Evolutionary conservation across 139 green algal genomes (phyloP), one percentile per base, ranked within the genome.

Genomic region (Volvox africanus): DNA sequence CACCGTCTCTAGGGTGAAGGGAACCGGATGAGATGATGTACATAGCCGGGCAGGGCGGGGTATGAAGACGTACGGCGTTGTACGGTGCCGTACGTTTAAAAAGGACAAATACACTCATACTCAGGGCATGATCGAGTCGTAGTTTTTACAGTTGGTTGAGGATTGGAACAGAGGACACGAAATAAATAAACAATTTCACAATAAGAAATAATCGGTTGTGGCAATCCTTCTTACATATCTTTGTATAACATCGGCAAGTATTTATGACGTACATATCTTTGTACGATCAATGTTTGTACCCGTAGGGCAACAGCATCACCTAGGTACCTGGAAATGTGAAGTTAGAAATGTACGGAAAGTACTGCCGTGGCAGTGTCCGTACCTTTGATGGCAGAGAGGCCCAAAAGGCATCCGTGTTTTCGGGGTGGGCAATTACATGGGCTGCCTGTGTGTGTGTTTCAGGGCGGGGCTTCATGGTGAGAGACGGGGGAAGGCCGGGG

Each of bases 391-490:
- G 83, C 67, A 80, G 24, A 14, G 83, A 80, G 12, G 9, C 22
- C 83, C 83, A 88, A 67, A 80, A 88, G 21, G 67, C 67, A 67
- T 88, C 83, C 13, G 86, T 69, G 67, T 86, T 71, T 20, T 37
- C 67, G 1, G 80, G 91, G 73, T 94, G 67, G 9, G 80, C 50
- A 62, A 93, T 81, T 76, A 95, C 61, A 82, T 93, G 93, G 32
- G 85, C 69, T 1, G 85, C 85, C 83, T 88, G 82, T 17, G 22
- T 32, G 80, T 26, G 30, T 26, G 80, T 69, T 69, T 69, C 17
- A 19, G 62, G 62, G 62, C 17, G 62, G 62, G 62, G 62, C 17
- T 69, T 19, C 17, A 69, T 19, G 19, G 62, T 17, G 62, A 26
- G 62, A 19, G 62, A 69, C 19, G 62, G 62, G 62, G 62, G 62